Percentiles rank a stretch among this genome's conserved stretches.
These are phyloP conservation scores for Lachancea sp. DNA, from an alignment of 805 yeast genomes.

Conservation along the genomic window DNA sequence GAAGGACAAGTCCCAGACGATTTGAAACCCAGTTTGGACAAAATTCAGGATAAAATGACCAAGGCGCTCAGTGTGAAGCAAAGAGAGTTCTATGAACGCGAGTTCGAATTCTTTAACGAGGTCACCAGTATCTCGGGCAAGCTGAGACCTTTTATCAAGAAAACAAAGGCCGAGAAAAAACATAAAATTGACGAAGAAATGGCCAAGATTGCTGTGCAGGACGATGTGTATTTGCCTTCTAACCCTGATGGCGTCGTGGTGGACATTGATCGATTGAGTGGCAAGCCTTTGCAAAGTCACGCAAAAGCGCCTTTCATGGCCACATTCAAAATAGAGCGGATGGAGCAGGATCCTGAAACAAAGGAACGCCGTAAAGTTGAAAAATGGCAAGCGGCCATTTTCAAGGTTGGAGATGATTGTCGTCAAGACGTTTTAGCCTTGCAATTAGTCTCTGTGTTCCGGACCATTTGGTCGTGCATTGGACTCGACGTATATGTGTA, in stretches of 20 bases:
- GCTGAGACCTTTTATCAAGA: constrained; percentile 88
- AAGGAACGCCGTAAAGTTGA: constrained; percentile 45
- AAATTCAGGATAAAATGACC: constrained; percentile 60
- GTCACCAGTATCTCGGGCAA: constrained; percentile 94
- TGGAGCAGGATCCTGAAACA: constrained; percentile 36
- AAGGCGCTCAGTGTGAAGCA: constrained; percentile 55
- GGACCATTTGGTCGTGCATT: constrained; percentile 80
- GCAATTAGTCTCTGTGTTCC: constrained; percentile 84
- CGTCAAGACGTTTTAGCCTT: constrained; percentile 94
- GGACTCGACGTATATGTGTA: constrained; percentile 88
- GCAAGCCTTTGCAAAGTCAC: constrained; percentile 92
- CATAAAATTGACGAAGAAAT: constrained; percentile 94
- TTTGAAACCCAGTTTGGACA: constrained; percentile 76
- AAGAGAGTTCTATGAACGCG: constrained; percentile 63
- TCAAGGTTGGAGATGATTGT: constrained; percentile 98
- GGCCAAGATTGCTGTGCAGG: constrained; percentile 63
- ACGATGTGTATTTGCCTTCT: constrained; percentile 88
- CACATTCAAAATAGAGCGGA: constrained; percentile 73
- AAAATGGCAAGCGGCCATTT: constrained; percentile 90
- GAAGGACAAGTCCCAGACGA: constrained; percentile 74
- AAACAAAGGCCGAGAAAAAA: constrained; percentile 93
- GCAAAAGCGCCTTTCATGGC: constrained; percentile 99
- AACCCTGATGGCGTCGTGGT: constrained; percentile 94
- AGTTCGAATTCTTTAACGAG: constrained; percentile 82
- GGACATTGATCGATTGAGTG: constrained; percentile 87